phyloP scores from a whole-genome alignment of 108 stramenopile species.

The Phaeodactylum tricornutum region DNA sequence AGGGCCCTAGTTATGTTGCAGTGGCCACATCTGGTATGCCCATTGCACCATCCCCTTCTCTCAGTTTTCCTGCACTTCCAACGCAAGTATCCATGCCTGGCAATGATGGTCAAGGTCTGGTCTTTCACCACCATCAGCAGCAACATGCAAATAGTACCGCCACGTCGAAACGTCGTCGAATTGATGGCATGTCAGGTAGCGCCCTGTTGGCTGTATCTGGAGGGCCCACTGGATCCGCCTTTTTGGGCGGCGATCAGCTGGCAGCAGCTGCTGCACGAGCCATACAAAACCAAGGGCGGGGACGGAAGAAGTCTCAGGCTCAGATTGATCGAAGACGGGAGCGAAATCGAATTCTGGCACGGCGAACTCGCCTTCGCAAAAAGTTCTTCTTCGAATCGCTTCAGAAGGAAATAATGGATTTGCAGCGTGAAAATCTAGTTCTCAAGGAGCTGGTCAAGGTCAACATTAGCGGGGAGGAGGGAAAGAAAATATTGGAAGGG shows the following conservation, averaged over 20 bases:
- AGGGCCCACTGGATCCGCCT: constrained; percentile 1
- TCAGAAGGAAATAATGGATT: constrained; percentile 81
- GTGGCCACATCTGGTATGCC: neutral
- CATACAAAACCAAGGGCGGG: constrained; percentile 10
- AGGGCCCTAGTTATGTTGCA: neutral
- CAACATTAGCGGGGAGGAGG: constrained; percentile 38
- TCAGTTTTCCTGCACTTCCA: neutral
- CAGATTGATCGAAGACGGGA: constrained; percentile 87
- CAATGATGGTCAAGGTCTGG: constrained; percentile 1
- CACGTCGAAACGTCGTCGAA: constrained; percentile 5
- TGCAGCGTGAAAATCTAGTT: constrained; percentile 67
- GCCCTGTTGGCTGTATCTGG: constrained; percentile 1
- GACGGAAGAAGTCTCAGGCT: constrained; percentile 67
- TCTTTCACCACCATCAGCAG: neutral
- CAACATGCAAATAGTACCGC: neutral
- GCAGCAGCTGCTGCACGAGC: constrained; percentile 13
- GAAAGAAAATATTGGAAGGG: constrained; percentile 31
- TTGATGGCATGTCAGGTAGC: neutral
- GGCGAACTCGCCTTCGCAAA: constrained; percentile 92
- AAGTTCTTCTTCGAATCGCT: constrained; percentile 96
- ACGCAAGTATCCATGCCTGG: constrained; percentile 2
- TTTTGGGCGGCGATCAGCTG: constrained; percentile 3
- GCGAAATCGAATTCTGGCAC: constrained; percentile 91
- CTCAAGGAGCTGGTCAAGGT: constrained; percentile 65
- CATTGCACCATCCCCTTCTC: constrained; percentile 13